Conservation (phyloP, 2,329 filamentous ascomycete genomes). For the Botrytis medusae region DNA sequence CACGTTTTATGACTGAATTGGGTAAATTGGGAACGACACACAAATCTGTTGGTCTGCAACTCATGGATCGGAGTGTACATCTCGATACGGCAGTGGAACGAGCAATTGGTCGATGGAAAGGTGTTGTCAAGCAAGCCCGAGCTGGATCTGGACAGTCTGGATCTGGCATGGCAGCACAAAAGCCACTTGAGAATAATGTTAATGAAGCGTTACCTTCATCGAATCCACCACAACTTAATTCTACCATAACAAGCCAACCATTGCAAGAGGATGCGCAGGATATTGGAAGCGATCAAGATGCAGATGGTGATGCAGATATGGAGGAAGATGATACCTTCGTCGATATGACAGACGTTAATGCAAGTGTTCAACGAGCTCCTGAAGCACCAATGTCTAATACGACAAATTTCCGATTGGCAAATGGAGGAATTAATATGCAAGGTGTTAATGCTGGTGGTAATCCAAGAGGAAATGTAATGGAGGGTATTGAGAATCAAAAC, state of each 20-base stretch:
- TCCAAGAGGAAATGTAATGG: conserved; percentile 25
- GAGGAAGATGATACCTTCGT: conserved; percentile 55
- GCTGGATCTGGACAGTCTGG: conserved; percentile 32
- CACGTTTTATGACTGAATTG: conserved; percentile 49
- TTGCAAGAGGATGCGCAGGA: conserved; percentile 21
- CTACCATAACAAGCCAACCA: conserved; percentile 9
- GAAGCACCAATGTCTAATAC: conserved; percentile 28
- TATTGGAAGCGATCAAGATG: conserved; percentile 33
- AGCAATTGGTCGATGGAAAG: conserved; percentile 63
- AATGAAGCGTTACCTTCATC: conserved; percentile 17
- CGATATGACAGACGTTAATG: conserved; percentile 44
- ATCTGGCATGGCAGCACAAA: conserved; percentile 52
- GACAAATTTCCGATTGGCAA: conserved; percentile 32
- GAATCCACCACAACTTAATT: conserved; percentile 14
- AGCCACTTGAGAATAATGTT: conserved; percentile 42
- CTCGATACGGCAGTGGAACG: conserved; percentile 52
- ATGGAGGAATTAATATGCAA: conserved; percentile 27
- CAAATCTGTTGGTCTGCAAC: conserved; percentile 47
- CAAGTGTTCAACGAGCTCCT: conserved; percentile 25
- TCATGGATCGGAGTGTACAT: conserved; percentile 54
- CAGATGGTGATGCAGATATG: conserved; percentile 46
- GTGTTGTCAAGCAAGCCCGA: conserved; percentile 55
- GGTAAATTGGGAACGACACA: conserved; percentile 48
- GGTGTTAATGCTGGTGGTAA: conserved; percentile 23
- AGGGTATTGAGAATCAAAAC: conserved; percentile 31